phyloP scores from a whole-genome alignment of 1,139 yeast species.

The Pneumocystis canis region DNA sequence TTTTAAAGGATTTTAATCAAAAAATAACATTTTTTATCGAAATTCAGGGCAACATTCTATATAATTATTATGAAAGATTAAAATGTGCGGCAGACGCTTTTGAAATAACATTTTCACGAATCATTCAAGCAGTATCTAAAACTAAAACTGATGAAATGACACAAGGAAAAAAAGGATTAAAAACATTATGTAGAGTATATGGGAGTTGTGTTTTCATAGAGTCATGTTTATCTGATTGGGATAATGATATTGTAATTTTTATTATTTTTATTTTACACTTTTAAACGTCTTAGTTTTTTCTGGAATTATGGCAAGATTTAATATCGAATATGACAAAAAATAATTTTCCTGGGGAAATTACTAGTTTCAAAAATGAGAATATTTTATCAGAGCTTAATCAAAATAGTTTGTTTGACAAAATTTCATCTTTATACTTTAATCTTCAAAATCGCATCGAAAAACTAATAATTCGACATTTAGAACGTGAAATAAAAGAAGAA shows the following conservation, averaged over 20 bases:
- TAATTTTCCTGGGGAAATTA: background rate
- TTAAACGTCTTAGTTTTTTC: slow-evolving; percentile 28
- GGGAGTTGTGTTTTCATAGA: slow-evolving; percentile 45
- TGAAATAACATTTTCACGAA: slow-evolving; percentile 32
- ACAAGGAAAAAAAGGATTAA: slow-evolving; percentile 37
- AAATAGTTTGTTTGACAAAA: slow-evolving; percentile 6
- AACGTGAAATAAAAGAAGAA: slow-evolving; percentile 32
- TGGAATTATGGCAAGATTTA: slow-evolving; percentile 41
- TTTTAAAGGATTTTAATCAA: slow-evolving; percentile 43
- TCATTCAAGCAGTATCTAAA: slow-evolving; percentile 28
- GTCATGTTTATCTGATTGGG: slow-evolving; percentile 46
- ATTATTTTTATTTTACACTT: background rate
- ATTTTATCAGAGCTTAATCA: slow-evolving; percentile 9
- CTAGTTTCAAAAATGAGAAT: slow-evolving; percentile 18
- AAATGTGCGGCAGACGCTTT: slow-evolving; percentile 34
- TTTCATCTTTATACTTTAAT: slow-evolving; percentile 13
- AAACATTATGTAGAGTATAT: slow-evolving; percentile 42
- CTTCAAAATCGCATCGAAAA: slow-evolving; percentile 30
- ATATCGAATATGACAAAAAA: slow-evolving; percentile 15
- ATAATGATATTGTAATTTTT: slow-evolving; percentile 33
- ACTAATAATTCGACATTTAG: slow-evolving; percentile 34
- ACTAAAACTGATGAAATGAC: slow-evolving; percentile 28
- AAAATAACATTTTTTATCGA: slow-evolving; percentile 56
- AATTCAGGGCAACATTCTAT: slow-evolving; percentile 52
- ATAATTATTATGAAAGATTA: slow-evolving; percentile 42